A percentile compares a stretch with the other conserved stretches of the same genome.
These are phyloP conservation scores for Diaporthe capsici DNA, from an alignment of 2,329 filamentous ascomycete genomes.

Conservation along the genomic window DNA sequence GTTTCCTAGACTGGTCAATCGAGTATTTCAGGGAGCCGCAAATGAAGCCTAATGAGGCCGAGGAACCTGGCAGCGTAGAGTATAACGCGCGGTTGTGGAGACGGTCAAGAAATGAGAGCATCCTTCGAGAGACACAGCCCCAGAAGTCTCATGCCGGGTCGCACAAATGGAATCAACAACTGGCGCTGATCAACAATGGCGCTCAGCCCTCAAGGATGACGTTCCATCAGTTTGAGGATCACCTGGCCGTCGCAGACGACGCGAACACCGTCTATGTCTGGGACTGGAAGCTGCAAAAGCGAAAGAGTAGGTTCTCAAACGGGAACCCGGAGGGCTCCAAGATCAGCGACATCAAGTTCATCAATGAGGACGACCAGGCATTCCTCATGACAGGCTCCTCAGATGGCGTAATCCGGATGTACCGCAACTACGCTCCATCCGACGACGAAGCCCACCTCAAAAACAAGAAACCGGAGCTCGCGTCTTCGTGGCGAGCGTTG, in stretches of 20 bases:
- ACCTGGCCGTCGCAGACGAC: slow-evolving; percentile 93
- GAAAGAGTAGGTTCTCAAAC: slow-evolving; percentile 90
- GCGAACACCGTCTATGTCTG: slow-evolving; percentile 91
- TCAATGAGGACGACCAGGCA: slow-evolving; percentile 98
- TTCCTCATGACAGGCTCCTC: slow-evolving; percentile 95
- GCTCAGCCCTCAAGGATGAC: slow-evolving; percentile 93
- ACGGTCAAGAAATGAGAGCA: slow-evolving; percentile 90
- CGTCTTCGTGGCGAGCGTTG: slow-evolving; percentile 90
- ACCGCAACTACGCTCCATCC: slow-evolving; percentile 88
- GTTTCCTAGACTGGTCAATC: slow-evolving; percentile 94
- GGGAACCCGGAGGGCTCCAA: slow-evolving; percentile 92
- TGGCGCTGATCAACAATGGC: slow-evolving; percentile 88
- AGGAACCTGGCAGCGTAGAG: slow-evolving; percentile 95
- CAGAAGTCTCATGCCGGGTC: slow-evolving; percentile 89
- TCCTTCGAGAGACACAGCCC: slow-evolving; percentile 92
- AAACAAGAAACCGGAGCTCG: slow-evolving; percentile 82
- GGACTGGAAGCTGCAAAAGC: slow-evolving; percentile 87
- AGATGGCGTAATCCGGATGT: slow-evolving; percentile 94
- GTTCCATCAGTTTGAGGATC: slow-evolving; percentile 98
- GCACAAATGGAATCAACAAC: slow-evolving; percentile 87
- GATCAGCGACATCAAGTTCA: slow-evolving; percentile 95
- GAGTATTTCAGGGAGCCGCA: slow-evolving; percentile 98
- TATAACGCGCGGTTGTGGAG: slow-evolving; percentile 97
- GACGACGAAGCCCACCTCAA: slow-evolving; percentile 40
- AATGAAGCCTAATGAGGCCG: slow-evolving; percentile 96